Percentiles rank a stretch among this genome's conserved stretches.
Evolutionary conservation across 768 basidiomycete genomes (phyloP).

Genomic region (Trametes maxima): DNA sequence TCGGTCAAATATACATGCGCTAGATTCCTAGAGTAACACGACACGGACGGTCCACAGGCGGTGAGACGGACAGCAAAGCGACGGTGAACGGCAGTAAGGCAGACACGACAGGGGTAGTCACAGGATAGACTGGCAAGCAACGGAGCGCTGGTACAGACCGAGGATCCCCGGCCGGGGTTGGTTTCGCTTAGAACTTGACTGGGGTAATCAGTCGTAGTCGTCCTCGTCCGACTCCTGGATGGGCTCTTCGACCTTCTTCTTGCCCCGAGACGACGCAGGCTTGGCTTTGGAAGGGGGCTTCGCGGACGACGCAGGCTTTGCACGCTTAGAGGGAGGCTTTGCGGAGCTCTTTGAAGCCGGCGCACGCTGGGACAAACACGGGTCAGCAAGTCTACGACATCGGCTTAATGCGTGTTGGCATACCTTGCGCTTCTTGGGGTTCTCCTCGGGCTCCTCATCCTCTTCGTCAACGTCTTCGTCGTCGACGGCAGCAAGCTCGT

Average conservation of each 20-base stretch:
- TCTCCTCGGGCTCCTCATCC: constrained; percentile 43
- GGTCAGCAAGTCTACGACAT: not conserved
- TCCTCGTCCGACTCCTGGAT: constrained; percentile 28
- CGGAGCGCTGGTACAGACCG: not conserved
- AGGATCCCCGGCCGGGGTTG: not conserved
- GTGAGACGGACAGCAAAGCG: constrained; percentile 9
- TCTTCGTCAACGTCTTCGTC: constrained; percentile 49
- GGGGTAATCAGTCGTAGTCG: constrained; percentile 5
- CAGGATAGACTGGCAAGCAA: not conserved
- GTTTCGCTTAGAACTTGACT: not conserved
- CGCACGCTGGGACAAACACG: constrained; percentile 20
- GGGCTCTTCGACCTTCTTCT: constrained; percentile 26
- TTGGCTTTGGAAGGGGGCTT: constrained; percentile 15
- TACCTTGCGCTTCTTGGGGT: constrained; percentile 74
- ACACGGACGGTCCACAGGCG: constrained; percentile 6
- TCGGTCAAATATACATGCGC: constrained; percentile 16
- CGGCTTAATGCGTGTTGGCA: constrained; percentile 1
- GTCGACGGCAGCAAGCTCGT: constrained; percentile 44
- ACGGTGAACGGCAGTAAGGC: constrained; percentile 1
- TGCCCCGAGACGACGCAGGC: constrained; percentile 24
- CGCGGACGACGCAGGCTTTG: constrained; percentile 24
- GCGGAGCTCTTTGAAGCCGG: constrained; percentile 24
- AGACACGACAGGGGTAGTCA: not conserved
- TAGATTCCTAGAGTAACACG: constrained; percentile 12
- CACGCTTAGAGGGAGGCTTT: constrained; percentile 27